phyloP scores from a whole-genome alignment of 257 asterid genomes.

The Haberlea rhodopensis region DNA sequence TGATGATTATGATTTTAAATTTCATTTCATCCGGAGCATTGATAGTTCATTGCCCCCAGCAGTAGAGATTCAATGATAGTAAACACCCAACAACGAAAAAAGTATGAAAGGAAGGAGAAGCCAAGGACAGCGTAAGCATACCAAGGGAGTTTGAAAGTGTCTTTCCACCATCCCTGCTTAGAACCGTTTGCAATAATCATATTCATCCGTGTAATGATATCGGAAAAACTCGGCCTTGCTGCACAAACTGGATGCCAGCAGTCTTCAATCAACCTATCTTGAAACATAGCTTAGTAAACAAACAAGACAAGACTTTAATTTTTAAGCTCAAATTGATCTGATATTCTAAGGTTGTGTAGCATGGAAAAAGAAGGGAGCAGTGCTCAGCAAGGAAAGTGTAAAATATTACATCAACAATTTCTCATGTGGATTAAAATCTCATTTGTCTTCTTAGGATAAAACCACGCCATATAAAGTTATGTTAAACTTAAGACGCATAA shows the following conservation, averaged over 20 bases:
- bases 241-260: conserved; percentile 73
- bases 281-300: conserved; percentile 19
- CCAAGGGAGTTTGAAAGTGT: conserved; percentile 96
- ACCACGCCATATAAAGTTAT: neutral
- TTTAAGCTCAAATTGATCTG: neutral
- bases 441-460: neutral
- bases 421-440: neutral
- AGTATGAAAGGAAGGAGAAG: neutral
- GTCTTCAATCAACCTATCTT: conserved; percentile 75
- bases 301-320: conserved; percentile 3
- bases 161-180: conserved; percentile 98
- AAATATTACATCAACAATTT: neutral
- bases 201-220: conserved; percentile 68
- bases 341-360: neutral
- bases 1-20: no score
- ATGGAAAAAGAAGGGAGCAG: neutral
- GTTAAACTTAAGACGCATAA: neutral
- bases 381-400: neutral
- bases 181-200: conserved; percentile 64
- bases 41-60: no score
- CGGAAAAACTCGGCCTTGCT: conserved; percentile 66
- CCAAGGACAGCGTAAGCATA: conserved; percentile 24
- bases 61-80: neutral
- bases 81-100: neutral
- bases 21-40: no score